Evolutionary conservation across 2,329 filamentous ascomycete species (phyloP).

Genomic region (Fusarium sp.): DNA sequence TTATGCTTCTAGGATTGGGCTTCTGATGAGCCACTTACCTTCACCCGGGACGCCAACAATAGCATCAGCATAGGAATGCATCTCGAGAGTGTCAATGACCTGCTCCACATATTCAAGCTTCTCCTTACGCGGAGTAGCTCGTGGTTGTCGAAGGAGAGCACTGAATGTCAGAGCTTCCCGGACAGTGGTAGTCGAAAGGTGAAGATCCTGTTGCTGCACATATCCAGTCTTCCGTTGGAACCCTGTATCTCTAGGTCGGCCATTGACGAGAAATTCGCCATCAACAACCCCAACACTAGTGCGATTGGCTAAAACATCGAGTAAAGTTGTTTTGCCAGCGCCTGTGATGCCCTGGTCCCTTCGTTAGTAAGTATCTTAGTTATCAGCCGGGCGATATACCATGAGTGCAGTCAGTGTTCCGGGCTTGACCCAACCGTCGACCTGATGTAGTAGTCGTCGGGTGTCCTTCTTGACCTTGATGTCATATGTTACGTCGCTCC

Average conservation of each 20-base stretch:
- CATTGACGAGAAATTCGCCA: constrained; percentile 77
- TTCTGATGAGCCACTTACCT: constrained; percentile 26
- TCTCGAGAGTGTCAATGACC: constrained; percentile 50
- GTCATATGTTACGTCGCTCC: constrained; percentile 80
- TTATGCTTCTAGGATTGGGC: too few relatives aligned
- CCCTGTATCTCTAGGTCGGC: constrained; percentile 74
- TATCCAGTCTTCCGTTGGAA: constrained; percentile 92
- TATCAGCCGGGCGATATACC: too few relatives aligned
- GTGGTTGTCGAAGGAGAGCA: constrained; percentile 83
- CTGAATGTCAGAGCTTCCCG: constrained; percentile 86
- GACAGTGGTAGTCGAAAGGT: constrained; percentile 82
- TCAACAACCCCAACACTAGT: constrained; percentile 86
- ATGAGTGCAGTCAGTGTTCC: constrained; percentile 87
- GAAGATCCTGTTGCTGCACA: constrained; percentile 89
- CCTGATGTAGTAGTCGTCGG: constrained; percentile 79
- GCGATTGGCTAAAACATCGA: constrained; percentile 84
- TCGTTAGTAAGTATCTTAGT: too few relatives aligned
- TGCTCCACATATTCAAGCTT: constrained; percentile 47
- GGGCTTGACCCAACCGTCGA: constrained; percentile 91
- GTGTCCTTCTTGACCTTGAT: constrained; percentile 78
- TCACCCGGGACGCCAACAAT: constrained; percentile 66
- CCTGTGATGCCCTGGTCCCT: constrained; percentile 69
- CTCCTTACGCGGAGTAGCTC: constrained; percentile 71
- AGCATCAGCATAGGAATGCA: constrained; percentile 74
- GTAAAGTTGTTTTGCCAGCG: constrained; percentile 86